These are phyloP conservation scores for Cyberlindnera bimundalis DNA, from an alignment of 805 yeast species.

Conservation along the genomic window DNA sequence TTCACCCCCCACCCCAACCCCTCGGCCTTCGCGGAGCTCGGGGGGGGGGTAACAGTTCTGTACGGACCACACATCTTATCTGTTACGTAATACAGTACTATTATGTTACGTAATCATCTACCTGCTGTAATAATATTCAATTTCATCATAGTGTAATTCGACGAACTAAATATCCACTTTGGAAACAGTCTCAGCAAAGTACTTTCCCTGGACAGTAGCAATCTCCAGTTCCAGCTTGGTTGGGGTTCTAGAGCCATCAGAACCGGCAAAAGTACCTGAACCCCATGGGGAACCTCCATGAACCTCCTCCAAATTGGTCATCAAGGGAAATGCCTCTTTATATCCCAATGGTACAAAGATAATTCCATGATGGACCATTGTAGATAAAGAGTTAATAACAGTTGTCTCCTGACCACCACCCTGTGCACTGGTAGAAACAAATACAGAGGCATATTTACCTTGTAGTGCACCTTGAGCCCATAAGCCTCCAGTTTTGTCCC, in stretches of 20 bases:
- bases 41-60: too few relatives aligned
- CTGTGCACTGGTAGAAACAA: conserved; percentile 65
- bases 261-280: conserved; percentile 74
- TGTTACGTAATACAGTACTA: too few relatives aligned
- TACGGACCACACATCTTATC: too few relatives aligned
- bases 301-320: conserved; percentile 57
- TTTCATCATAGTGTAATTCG: too few relatives aligned
- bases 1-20: too few relatives aligned
- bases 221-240: conserved; percentile 58
- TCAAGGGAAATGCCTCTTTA: conserved; percentile 49
- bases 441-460: conserved; percentile 74
- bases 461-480: conserved; percentile 69
- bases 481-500: conserved; percentile 73
- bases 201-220: conserved; percentile 62
- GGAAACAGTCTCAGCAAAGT: conserved; percentile 10
- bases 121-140: too few relatives aligned
- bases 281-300: conserved; percentile 91
- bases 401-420: conserved; percentile 83
- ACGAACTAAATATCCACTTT: conserved; percentile 8
- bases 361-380: conserved; percentile 73
- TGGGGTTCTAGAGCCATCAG: conserved; percentile 73
- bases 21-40: too few relatives aligned
- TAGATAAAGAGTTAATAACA: conserved; percentile 52
- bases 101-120: too few relatives aligned
- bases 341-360: conserved; percentile 77